A percentile compares a stretch with the other conserved stretches of the same genome.
Conservation (phyloP, 768 basidiomycete species). For the Plicaturopsis crispa region DNA sequence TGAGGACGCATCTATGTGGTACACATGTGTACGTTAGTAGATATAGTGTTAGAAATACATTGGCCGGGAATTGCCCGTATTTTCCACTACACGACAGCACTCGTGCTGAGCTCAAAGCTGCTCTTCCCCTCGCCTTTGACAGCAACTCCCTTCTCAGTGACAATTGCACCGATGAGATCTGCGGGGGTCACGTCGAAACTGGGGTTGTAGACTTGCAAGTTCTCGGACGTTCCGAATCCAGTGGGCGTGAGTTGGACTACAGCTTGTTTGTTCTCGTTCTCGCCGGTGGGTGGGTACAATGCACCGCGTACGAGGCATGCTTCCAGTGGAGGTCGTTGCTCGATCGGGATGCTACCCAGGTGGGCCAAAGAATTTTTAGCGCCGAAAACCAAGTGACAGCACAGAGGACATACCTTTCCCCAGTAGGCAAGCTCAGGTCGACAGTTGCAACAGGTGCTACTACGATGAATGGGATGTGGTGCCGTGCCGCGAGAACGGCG, state of each 20-base stretch:
- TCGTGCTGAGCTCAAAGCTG: slow-evolving; percentile 55
- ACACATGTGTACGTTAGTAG: no score
- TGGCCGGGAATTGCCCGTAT: no score
- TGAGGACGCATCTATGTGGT: no score
- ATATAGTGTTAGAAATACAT: no score
- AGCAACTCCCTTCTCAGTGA: slow-evolving; percentile 92
- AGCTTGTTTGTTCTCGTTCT: slow-evolving; percentile 53
- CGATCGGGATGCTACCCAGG: slow-evolving; percentile 73
- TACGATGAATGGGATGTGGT: slow-evolving; percentile 86
- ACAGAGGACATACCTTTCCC: slow-evolving; percentile 38
- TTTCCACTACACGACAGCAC: no score
- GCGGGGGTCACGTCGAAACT: slow-evolving; percentile 97
- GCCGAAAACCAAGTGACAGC: not conserved
- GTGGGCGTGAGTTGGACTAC: slow-evolving; percentile 74
- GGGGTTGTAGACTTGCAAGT: slow-evolving; percentile 72
- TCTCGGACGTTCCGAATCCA: slow-evolving; percentile 33
- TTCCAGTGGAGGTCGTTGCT: slow-evolving; percentile 83
- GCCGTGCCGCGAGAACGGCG: slow-evolving; percentile 82
- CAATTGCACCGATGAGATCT: slow-evolving; percentile 87
- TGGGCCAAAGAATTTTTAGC: slow-evolving; percentile 6
- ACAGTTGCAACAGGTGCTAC: slow-evolving; percentile 91
- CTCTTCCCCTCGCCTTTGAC: slow-evolving; percentile 51
- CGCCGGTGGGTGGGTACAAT: slow-evolving; percentile 48
- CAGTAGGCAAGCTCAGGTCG: slow-evolving; percentile 71
- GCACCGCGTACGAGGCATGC: slow-evolving; percentile 85